phyloP scores from a whole-genome alignment of 805 yeast genomes.

The Priceomyces castillae region DNA sequence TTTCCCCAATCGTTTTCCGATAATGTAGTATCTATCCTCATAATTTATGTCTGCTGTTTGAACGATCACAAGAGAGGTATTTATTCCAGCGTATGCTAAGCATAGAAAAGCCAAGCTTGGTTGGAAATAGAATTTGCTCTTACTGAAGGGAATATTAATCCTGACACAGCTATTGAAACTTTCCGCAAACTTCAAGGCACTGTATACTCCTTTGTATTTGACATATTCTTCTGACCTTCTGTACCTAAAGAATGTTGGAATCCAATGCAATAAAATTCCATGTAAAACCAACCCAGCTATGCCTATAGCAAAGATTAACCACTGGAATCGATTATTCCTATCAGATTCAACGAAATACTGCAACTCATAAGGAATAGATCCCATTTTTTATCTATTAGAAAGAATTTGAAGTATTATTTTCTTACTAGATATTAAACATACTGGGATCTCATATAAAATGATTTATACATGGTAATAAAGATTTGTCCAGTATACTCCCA shows the following conservation, averaged over 20 bases:
- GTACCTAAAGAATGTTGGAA: slow-evolving; percentile 32
- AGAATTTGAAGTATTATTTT: no score
- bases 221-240: slow-evolving; percentile 17
- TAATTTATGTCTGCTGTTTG: slow-evolving; percentile 40
- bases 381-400: not conserved
- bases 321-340: slow-evolving; percentile 34
- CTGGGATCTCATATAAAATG: no score
- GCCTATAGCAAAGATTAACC: slow-evolving; percentile 31
- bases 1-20: slow-evolving; percentile 42
- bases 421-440: no score
- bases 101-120: slow-evolving; percentile 39
- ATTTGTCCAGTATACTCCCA: no score
- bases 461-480: no score
- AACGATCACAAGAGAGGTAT: slow-evolving; percentile 25
- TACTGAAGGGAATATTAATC: slow-evolving; percentile 19
- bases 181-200: slow-evolving; percentile 26
- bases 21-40: slow-evolving; percentile 35
- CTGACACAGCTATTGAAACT: slow-evolving; percentile 23
- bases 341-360: slow-evolving; percentile 40
- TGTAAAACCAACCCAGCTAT: slow-evolving; percentile 28
- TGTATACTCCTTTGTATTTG: slow-evolving; percentile 21
- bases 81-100: slow-evolving; percentile 25
- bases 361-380: slow-evolving; percentile 31
- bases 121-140: slow-evolving; percentile 30
- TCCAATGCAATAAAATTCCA: slow-evolving; percentile 44